phyloP scores from a whole-genome alignment of 2,329 filamentous ascomycete genomes.

The Aspergillus brunneoviolaceus region DNA sequence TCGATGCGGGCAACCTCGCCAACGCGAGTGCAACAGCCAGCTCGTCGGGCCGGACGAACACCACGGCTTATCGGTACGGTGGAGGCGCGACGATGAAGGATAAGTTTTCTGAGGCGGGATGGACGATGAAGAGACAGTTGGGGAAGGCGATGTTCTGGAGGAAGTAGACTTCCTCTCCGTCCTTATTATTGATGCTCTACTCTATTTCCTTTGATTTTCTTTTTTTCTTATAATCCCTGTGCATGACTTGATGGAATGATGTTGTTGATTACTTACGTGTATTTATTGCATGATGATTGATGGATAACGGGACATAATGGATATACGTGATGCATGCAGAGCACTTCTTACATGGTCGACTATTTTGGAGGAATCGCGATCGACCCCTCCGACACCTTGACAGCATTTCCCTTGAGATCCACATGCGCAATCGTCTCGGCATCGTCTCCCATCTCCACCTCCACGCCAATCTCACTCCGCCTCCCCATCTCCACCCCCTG shows the following conservation, averaged over 20 bases:
- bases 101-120: constrained; percentile 36
- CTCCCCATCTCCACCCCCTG: constrained; percentile 70
- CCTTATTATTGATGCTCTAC: constrained; percentile 2
- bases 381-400: constrained; percentile 26
- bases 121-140: constrained; percentile 33
- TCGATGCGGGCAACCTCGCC: constrained; percentile 39
- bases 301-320: background rate
- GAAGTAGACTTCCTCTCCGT: constrained; percentile 26
- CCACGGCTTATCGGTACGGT: constrained; percentile 28
- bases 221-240: background rate
- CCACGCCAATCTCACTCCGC: constrained; percentile 40
- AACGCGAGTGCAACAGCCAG: constrained; percentile 22
- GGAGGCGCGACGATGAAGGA: constrained; percentile 37
- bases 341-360: no score
- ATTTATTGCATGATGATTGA: background rate
- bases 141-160: constrained; percentile 44
- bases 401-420: constrained; percentile 36
- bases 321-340: background rate
- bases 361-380: constrained; percentile 7
- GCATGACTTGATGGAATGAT: background rate
- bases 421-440: constrained; percentile 31
- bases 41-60: constrained; percentile 19
- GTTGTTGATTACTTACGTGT: background rate
- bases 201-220: background rate
- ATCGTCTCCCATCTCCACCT: constrained; percentile 21